Evolutionary conservation across 352 stramenopile genomes (phyloP).

Genomic region (Globisporangium nagaii): DNA sequence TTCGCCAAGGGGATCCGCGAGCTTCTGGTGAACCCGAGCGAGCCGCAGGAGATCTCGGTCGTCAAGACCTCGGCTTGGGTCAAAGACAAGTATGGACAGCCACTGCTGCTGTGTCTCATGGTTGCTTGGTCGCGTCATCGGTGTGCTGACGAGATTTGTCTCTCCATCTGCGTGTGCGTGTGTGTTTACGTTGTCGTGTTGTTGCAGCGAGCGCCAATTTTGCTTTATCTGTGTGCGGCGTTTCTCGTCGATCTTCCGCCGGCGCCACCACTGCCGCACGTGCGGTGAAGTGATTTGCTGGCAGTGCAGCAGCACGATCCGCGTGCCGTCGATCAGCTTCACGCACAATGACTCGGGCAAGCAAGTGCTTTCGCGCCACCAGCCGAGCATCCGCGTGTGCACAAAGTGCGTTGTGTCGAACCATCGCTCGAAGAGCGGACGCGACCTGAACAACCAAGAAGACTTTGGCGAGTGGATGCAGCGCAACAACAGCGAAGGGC

Average conservation of each 20-base stretch:
- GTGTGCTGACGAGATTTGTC: not conserved
- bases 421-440: slow-evolving; percentile 67
- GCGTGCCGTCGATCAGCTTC: slow-evolving; percentile 80
- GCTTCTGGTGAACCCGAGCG: slow-evolving; percentile 69
- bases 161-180: too few relatives aligned
- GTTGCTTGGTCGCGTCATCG: too few relatives aligned
- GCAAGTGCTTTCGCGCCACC: slow-evolving; percentile 69
- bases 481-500: slow-evolving; percentile 30
- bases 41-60: slow-evolving; percentile 76
- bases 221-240: slow-evolving; percentile 77
- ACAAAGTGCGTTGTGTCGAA: slow-evolving; percentile 78
- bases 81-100: slow-evolving; percentile 70
- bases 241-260: slow-evolving; percentile 81
- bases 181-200: too few relatives aligned
- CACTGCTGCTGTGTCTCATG: too few relatives aligned
- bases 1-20: slow-evolving; percentile 75
- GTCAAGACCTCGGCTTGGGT: slow-evolving; percentile 81
- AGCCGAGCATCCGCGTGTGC: slow-evolving; percentile 80
- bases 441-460: slow-evolving; percentile 70
- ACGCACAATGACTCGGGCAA: slow-evolving; percentile 78
- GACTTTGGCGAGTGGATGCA: slow-evolving; percentile 82
- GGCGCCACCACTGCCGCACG: slow-evolving; percentile 83
- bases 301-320: slow-evolving; percentile 82
- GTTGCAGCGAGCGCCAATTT: slow-evolving; percentile 57
- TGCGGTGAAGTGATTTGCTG: slow-evolving; percentile 88